These are phyloP conservation scores for Panaeolus cyanescens DNA, from an alignment of 768 basidiomycete species.

Conservation along the genomic window DNA sequence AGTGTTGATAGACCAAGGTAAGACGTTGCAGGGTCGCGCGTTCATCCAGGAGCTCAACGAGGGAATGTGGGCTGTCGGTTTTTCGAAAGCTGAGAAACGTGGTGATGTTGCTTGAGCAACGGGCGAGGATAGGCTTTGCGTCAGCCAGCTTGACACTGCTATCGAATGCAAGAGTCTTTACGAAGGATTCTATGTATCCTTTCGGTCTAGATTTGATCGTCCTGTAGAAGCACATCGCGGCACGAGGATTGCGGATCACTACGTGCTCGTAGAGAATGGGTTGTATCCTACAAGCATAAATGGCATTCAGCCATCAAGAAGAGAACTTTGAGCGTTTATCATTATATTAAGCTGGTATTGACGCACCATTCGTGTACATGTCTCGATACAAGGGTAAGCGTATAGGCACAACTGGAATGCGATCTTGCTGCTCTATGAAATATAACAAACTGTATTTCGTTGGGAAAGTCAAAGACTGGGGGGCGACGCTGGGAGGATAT, in stretches of 20 bases:
- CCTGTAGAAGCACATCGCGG: conserved; percentile 19
- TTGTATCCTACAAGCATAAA: conserved; percentile 20
- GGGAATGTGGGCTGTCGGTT: conserved; percentile 2
- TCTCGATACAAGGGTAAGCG: conserved; percentile 24
- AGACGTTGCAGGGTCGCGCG: conserved; percentile 11
- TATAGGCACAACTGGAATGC: conserved; percentile 17
- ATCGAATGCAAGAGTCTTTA: conserved; percentile 12
- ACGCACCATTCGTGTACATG: conserved; percentile 27
- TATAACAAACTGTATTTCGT: conserved; percentile 25
- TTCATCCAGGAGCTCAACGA: conserved; percentile 7
- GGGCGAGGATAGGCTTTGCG: conserved; percentile 9
- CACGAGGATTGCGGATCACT: conserved; percentile 18
- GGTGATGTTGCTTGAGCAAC: conserved; percentile 4
- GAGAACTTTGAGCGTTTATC: not conserved
- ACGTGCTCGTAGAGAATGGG: conserved; percentile 30
- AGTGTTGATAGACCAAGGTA: conserved; percentile 9
- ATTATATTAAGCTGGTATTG: not conserved
- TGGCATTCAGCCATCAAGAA: not conserved
- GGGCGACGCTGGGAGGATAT: not conserved
- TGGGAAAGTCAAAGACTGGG: conserved; percentile 13
- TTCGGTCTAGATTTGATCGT: conserved; percentile 14
- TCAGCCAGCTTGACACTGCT: conserved; percentile 3
- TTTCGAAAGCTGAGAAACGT: conserved; percentile 9
- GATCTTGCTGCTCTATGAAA: conserved; percentile 26
- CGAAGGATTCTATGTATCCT: not conserved